Conservation (phyloP, 495 filamentous ascomycete species). For the Rhizodiscina lignyota region DNA sequence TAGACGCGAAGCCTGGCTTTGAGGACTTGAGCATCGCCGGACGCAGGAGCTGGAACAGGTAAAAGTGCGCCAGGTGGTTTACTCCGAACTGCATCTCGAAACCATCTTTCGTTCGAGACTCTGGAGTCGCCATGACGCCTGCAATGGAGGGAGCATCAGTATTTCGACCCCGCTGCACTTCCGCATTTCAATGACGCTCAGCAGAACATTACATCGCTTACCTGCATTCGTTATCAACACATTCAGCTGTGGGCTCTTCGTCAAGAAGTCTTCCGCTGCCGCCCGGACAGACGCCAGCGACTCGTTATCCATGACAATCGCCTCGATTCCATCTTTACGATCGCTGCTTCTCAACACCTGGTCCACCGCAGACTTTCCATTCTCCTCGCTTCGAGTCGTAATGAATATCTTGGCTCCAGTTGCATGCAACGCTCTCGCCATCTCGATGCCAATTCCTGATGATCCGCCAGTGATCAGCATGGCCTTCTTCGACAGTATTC, state of each 20-base stretch:
- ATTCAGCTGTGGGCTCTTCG: slow-evolving; percentile 15
- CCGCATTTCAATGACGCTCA: too few relatives aligned
- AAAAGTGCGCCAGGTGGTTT: slow-evolving; percentile 2
- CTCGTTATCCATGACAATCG: slow-evolving; percentile 28
- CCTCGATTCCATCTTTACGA: slow-evolving; percentile 13
- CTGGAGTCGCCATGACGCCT: slow-evolving; percentile 1
- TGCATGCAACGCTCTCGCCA: slow-evolving; percentile 27
- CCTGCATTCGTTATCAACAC: slow-evolving; percentile 14
- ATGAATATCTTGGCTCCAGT: slow-evolving; percentile 33
- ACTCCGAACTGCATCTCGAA: slow-evolving; percentile 2
- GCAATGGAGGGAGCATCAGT: too few relatives aligned
- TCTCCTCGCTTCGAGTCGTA: slow-evolving; percentile 25
- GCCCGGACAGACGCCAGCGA: slow-evolving; percentile 28
- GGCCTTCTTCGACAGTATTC: too few relatives aligned
- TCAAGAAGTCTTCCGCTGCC: slow-evolving; percentile 21
- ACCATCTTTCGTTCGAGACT: background rate
- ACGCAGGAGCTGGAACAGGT: slow-evolving; percentile 1
- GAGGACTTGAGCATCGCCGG: background rate
- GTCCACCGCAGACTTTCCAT: slow-evolving; percentile 19
- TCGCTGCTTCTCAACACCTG: slow-evolving; percentile 4
- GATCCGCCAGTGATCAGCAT: slow-evolving; percentile 57
- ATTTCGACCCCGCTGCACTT: too few relatives aligned
- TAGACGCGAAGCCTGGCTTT: background rate
- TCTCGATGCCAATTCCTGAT: slow-evolving; percentile 36
- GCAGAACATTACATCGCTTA: too few relatives aligned